Evolutionary conservation across 2,329 filamentous ascomycete species (phyloP).

Genomic region (Colletotrichum ledebouriae): DNA sequence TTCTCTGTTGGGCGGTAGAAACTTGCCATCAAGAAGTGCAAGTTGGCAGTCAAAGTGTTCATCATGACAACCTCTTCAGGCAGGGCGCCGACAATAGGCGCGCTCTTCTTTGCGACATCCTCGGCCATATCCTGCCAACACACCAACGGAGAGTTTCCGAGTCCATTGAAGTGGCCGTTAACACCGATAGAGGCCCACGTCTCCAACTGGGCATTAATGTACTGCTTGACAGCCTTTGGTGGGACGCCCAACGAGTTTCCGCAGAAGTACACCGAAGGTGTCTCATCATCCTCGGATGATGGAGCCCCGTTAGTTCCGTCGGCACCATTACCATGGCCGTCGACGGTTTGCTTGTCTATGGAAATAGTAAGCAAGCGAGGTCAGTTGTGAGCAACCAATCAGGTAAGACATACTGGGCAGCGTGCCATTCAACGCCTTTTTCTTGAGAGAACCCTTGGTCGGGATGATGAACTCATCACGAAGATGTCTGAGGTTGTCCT

Average conservation of each 20-base stretch:
- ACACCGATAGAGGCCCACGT: constrained; percentile 90
- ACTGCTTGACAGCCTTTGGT: constrained; percentile 73
- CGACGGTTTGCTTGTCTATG: constrained; percentile 42
- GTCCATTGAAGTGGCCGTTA: constrained; percentile 81
- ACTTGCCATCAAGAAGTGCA: constrained; percentile 86
- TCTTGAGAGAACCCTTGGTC: constrained; percentile 77
- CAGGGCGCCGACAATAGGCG: constrained; percentile 80
- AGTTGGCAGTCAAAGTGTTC: constrained; percentile 86
- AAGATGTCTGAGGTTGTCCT: constrained; percentile 72
- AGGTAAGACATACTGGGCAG: constrained; percentile 54
- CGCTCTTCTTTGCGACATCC: constrained; percentile 76
- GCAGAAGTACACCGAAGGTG: constrained; percentile 77
- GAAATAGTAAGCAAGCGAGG: neutral
- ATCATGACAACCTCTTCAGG: constrained; percentile 85
- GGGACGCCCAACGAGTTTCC: constrained; percentile 85
- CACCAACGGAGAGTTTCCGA: constrained; percentile 76
- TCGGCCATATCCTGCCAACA: constrained; percentile 86
- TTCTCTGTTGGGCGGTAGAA: constrained; percentile 80
- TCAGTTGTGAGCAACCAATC: neutral
- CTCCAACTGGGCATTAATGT: constrained; percentile 79
- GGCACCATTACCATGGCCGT: constrained; percentile 44
- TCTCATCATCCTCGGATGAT: constrained; percentile 50
- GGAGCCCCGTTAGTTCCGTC: constrained; percentile 44
- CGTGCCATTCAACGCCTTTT: constrained; percentile 67
- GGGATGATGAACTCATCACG: constrained; percentile 83